Percentiles rank a stretch among this genome's conserved stretches.
These are phyloP conservation scores for Austroboletus olivaceoglutinosus DNA, from an alignment of 1,284 basidiomycete genomes.

Conservation along the genomic window DNA sequence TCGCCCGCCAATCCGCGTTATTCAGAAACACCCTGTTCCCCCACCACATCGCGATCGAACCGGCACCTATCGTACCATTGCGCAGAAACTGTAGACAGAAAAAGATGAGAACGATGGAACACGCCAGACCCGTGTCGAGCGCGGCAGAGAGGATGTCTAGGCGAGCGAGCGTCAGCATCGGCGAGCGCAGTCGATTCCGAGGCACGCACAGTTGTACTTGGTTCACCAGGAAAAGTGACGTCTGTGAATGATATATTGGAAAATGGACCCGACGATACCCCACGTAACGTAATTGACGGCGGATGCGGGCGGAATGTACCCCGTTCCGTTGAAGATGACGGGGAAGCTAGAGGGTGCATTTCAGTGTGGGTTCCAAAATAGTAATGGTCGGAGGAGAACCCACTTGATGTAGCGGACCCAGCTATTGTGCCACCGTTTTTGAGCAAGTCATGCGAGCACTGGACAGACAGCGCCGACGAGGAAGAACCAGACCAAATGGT, in stretches of 20 bases:
- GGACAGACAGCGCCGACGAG: slow-evolving; percentile 51
- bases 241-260: slow-evolving; percentile 54
- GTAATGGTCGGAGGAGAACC: slow-evolving; percentile 2
- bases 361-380: not conserved
- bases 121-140: slow-evolving; percentile 47
- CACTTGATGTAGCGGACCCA: slow-evolving; percentile 48
- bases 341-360: slow-evolving; percentile 36
- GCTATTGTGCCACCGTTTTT: slow-evolving; percentile 43
- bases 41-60: slow-evolving; percentile 49
- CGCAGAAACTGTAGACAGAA: slow-evolving; percentile 47
- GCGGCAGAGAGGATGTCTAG: slow-evolving; percentile 51
- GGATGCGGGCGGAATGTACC: slow-evolving; percentile 49
- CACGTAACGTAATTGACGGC: slow-evolving; percentile 49
- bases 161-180: not conserved
- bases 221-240: slow-evolving; percentile 55
- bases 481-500: slow-evolving; percentile 52
- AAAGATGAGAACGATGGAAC: slow-evolving; percentile 45
- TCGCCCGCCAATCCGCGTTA: slow-evolving; percentile 38
- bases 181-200: not conserved
- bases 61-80: slow-evolving; percentile 44
- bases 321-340: slow-evolving; percentile 53
- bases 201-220: slow-evolving; percentile 47
- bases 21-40: slow-evolving; percentile 48
- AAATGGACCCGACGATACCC: slow-evolving; percentile 51
- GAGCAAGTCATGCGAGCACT: slow-evolving; percentile 38